Percentiles rank a stretch among this genome's conserved stretches.
Evolutionary conservation across 2,329 filamentous ascomycete genomes (phyloP).

Genomic region (Lasiodiplodia sp.): DNA sequence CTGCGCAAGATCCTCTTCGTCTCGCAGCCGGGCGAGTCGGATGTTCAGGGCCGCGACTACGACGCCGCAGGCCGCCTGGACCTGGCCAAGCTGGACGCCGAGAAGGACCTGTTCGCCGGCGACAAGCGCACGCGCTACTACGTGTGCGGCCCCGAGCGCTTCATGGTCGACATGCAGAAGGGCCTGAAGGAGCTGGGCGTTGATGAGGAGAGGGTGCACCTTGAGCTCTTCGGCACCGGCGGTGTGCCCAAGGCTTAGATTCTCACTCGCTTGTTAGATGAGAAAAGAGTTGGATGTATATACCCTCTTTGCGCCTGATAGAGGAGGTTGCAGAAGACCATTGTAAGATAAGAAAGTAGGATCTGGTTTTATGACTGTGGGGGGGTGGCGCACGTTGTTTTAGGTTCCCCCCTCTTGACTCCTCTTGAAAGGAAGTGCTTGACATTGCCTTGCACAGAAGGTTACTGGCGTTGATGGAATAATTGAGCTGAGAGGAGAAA

Average conservation of each 20-base stretch:
- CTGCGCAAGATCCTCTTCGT: slow-evolving; percentile 65
- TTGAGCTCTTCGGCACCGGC: slow-evolving; percentile 68
- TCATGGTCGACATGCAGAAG: slow-evolving; percentile 69
- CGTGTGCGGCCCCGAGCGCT: slow-evolving; percentile 72
- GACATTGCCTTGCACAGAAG: neutral
- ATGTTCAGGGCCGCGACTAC: slow-evolving; percentile 63
- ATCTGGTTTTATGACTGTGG: neutral
- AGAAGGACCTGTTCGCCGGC: slow-evolving; percentile 62
- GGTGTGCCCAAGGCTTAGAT: slow-evolving; percentile 16
- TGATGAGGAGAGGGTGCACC: slow-evolving; percentile 63
- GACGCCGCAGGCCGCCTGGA: slow-evolving; percentile 66
- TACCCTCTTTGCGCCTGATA: neutral
- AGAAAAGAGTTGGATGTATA: slow-evolving; percentile 22
- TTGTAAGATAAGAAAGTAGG: neutral
- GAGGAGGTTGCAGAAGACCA: too few relatives aligned
- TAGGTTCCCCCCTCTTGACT: neutral
- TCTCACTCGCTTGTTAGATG: too few relatives aligned
- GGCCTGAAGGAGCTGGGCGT: slow-evolving; percentile 66
- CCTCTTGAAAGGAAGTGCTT: neutral
- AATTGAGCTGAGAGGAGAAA: too few relatives aligned
- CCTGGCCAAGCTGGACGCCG: slow-evolving; percentile 62
- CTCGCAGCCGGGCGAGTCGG: slow-evolving; percentile 54
- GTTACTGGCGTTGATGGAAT: neutral
- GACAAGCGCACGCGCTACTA: slow-evolving; percentile 69
- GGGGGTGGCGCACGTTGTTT: neutral